Percentiles rank a stretch among this genome's conserved stretches.
Conservation (phyloP, 257 asterid genomes). For the Scutellaria minor region DNA sequence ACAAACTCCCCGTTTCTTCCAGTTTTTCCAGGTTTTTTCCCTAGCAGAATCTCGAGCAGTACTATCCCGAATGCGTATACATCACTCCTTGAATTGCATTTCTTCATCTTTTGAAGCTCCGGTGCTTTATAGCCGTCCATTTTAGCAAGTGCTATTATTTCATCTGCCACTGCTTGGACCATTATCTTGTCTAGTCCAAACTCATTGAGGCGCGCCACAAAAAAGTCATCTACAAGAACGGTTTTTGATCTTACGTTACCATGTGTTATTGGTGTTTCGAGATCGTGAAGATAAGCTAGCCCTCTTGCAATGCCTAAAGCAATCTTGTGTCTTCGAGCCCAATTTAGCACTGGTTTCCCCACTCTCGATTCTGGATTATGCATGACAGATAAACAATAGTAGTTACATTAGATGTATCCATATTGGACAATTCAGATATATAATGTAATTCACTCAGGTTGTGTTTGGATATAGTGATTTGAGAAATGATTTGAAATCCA, state of each 20-base stretch:
- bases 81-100: slow-evolving; percentile 82
- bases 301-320: slow-evolving; percentile 90
- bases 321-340: slow-evolving; percentile 96
- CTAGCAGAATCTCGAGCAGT: slow-evolving; percentile 80
- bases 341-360: slow-evolving; percentile 85
- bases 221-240: slow-evolving; percentile 85
- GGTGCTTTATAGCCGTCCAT: slow-evolving; percentile 93
- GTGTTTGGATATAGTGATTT: no score
- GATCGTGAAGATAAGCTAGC: slow-evolving; percentile 83
- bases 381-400: slow-evolving; percentile 8
- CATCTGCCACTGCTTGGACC: slow-evolving; percentile 85
- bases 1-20: slow-evolving; percentile 69
- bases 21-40: slow-evolving; percentile 72
- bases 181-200: slow-evolving; percentile 90
- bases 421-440: slow-evolving; percentile 6
- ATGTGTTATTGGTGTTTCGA: slow-evolving; percentile 86
- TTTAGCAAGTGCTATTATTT: slow-evolving; percentile 72
- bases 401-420: slow-evolving; percentile 4
- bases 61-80: slow-evolving; percentile 92
- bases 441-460: neutral
- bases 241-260: slow-evolving; percentile 87
- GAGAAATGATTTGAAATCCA: no score
- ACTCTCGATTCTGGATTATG: slow-evolving; percentile 69
- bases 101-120: slow-evolving; percentile 92
- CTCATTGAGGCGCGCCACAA: slow-evolving; percentile 81